Percentiles rank a stretch among this genome's conserved stretches.
Conservation (phyloP, 371 early-diverging fungal species). For the Umbelopsis sp. region DNA sequence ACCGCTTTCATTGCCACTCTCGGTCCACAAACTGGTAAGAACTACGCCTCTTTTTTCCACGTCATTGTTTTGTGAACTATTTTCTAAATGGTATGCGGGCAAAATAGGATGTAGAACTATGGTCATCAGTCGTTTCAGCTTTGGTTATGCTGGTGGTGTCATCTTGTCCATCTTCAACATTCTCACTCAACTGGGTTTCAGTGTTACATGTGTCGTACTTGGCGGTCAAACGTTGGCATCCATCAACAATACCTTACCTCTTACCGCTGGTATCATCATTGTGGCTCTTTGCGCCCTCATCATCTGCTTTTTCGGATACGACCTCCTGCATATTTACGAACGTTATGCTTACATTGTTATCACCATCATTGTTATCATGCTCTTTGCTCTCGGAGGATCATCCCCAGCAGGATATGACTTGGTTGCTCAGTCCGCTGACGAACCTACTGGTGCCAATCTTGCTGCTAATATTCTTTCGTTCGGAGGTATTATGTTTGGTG, state of each 20-base stretch:
- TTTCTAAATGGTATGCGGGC: background rate
- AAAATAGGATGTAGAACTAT: constrained; percentile 30
- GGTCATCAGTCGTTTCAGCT: constrained; percentile 33
- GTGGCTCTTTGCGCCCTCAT: constrained; percentile 26
- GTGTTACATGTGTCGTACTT: constrained; percentile 28
- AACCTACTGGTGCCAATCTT: background rate
- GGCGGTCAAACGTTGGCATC: constrained; percentile 29
- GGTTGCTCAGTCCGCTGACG: background rate
- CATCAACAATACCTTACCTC: constrained; percentile 22
- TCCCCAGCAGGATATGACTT: constrained; percentile 13
- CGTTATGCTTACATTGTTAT: constrained; percentile 27
- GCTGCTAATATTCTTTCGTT: constrained; percentile 26
- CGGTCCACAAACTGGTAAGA: constrained; percentile 24
- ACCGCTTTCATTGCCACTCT: constrained; percentile 32
- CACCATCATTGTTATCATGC: constrained; percentile 28
- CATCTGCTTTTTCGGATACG: constrained; percentile 35
- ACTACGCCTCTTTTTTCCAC: background rate
- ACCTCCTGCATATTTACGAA: constrained; percentile 30
- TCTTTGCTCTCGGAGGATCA: constrained; percentile 20
- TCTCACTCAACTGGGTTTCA: constrained; percentile 29
- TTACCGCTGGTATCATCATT: constrained; percentile 30
- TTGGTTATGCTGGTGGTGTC: constrained; percentile 28
- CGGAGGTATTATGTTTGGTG: constrained; percentile 30
- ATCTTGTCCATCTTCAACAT: constrained; percentile 28
- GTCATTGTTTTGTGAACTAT: no score